Conservation (phyloP, 164 flowering plant genomes). For the Cinnamomum micranthum region DNA sequence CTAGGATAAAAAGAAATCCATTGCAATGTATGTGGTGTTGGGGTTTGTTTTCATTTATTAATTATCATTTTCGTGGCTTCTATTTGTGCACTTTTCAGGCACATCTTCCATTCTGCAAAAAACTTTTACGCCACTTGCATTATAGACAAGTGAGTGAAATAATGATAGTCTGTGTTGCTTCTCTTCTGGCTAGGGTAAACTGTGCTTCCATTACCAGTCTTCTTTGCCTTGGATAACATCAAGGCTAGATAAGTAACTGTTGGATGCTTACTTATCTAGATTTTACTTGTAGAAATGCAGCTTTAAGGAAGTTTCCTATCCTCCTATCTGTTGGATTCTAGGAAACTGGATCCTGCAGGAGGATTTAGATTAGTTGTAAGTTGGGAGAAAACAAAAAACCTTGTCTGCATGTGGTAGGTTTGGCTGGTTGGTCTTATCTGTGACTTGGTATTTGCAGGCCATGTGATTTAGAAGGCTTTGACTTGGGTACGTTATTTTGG, state of each 20-base stretch:
- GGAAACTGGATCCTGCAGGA: neutral
- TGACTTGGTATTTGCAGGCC: neutral
- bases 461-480: slow-evolving; percentile 2
- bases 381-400: neutral
- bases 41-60: too few relatives aligned
- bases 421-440: neutral
- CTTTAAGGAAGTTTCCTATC: neutral
- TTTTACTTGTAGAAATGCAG: neutral
- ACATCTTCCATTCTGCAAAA: too few relatives aligned
- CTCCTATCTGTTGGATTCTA: neutral
- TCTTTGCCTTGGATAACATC: neutral
- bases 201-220: neutral
- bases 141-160: neutral
- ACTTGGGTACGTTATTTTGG: neutral
- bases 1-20: too few relatives aligned
- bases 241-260: too few relatives aligned
- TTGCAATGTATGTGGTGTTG: too few relatives aligned
- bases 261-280: neutral
- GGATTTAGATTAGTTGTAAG: neutral
- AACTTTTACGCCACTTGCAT: too few relatives aligned
- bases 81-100: too few relatives aligned
- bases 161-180: neutral
- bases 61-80: too few relatives aligned
- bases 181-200: neutral
- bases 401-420: slow-evolving; percentile 8